Evolutionary conservation across 805 yeast species (phyloP).

Genomic region (Lachancea nothofagi): DNA sequence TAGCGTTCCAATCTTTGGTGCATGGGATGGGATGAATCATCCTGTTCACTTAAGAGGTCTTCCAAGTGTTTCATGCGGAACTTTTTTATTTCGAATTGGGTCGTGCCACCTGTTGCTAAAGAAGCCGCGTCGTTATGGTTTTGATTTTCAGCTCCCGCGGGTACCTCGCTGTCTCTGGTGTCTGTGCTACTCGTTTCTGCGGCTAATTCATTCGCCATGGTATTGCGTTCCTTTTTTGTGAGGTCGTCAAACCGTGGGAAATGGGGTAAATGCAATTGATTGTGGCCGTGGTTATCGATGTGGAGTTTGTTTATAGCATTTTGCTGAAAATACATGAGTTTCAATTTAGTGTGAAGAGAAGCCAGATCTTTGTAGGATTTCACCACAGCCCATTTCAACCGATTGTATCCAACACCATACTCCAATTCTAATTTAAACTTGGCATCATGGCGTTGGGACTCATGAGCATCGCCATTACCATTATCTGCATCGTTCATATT

Average conservation of each 20-base stretch:
- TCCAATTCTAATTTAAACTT: conserved; percentile 69
- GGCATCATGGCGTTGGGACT: conserved; percentile 25
- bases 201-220: neutral
- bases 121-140: neutral
- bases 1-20: conserved; percentile 52
- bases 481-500: neutral
- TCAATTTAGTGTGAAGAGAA: conserved; percentile 64
- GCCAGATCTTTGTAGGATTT: conserved; percentile 68
- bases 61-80: conserved; percentile 28
- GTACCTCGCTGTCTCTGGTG: neutral
- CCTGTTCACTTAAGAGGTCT: conserved; percentile 25
- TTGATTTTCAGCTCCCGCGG: neutral
- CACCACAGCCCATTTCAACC: conserved; percentile 74
- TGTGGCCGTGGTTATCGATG: conserved; percentile 24
- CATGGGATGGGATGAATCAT: conserved; percentile 26
- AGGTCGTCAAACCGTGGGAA: conserved; percentile 27
- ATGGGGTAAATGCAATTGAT: conserved; percentile 25
- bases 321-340: conserved; percentile 45
- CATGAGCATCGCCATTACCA: neutral
- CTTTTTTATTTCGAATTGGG: conserved; percentile 17
- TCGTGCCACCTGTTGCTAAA: conserved; percentile 13
- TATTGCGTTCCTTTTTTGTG: conserved; percentile 1
- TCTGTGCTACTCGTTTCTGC: neutral
- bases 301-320: conserved; percentile 30
- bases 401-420: conserved; percentile 79